Percentiles rank a stretch among this genome's conserved stretches.
Evolutionary conservation across 1,139 yeast genomes (phyloP).

Genomic region (Taphrina confusa): DNA sequence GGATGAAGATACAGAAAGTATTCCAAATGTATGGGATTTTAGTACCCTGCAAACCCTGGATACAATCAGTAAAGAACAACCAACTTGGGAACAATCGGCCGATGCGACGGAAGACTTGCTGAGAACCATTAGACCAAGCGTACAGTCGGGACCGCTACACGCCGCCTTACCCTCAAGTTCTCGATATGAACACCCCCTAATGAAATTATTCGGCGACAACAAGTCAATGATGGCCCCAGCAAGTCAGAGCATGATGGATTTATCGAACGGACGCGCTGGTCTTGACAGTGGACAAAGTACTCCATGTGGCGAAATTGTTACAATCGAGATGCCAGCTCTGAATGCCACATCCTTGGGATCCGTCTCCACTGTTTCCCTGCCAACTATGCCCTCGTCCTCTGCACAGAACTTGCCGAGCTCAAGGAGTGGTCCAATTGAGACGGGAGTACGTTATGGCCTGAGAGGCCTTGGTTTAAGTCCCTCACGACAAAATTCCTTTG

Average conservation of each 20-base stretch:
- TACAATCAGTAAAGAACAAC: background rate
- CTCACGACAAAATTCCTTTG: slow-evolving; percentile 17
- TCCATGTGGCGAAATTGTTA: slow-evolving; percentile 5
- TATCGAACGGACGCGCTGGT: background rate
- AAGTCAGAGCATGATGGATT: slow-evolving; percentile 12
- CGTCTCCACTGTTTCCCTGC: slow-evolving; percentile 19
- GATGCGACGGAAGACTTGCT: slow-evolving; percentile 30
- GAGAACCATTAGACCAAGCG: slow-evolving; percentile 13
- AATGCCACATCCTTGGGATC: slow-evolving; percentile 29
- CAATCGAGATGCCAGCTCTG: slow-evolving; percentile 33
- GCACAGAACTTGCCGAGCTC: background rate
- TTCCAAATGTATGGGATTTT: slow-evolving; percentile 48
- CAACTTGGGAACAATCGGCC: slow-evolving; percentile 33
- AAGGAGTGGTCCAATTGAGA: background rate
- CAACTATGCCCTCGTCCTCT: slow-evolving; percentile 8
- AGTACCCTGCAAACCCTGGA: slow-evolving; percentile 39
- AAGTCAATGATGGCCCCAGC: background rate
- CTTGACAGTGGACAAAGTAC: slow-evolving; percentile 15
- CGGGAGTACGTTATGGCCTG: background rate
- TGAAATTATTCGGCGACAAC: slow-evolving; percentile 27
- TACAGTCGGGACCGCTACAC: background rate
- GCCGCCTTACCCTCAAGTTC: no score
- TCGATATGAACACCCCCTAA: slow-evolving; percentile 27
- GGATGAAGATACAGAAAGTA: slow-evolving; percentile 42
- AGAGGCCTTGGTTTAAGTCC: slow-evolving; percentile 1